Percentiles rank a stretch among this genome's conserved stretches.
These are phyloP conservation scores for Penstemon barbatus DNA, from an alignment of 257 asterid species.

Conservation along the genomic window DNA sequence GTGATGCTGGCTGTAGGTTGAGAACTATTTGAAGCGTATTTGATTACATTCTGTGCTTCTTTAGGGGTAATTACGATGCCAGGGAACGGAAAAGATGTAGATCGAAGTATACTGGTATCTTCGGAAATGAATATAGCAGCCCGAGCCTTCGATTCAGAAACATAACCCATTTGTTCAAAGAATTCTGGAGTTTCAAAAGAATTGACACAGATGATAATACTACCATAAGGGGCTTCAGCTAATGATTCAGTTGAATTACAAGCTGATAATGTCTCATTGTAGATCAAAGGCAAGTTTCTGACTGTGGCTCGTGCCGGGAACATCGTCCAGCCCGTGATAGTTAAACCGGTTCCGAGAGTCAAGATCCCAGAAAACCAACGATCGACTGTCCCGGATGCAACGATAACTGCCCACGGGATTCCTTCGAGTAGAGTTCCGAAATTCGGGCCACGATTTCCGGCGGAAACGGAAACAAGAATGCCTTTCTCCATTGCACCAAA, in stretches of 20 bases:
- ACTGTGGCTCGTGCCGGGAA: slow-evolving; percentile 40
- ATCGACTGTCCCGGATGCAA: slow-evolving; percentile 54
- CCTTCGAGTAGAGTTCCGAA: slow-evolving; percentile 42
- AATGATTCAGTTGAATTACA: slow-evolving; percentile 40
- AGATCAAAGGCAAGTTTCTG: slow-evolving; percentile 39
- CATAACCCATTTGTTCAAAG: slow-evolving; percentile 20
- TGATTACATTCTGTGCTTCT: slow-evolving; percentile 36
- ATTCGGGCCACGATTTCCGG: slow-evolving; percentile 45
- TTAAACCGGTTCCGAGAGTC: slow-evolving; percentile 36
- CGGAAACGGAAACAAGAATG: slow-evolving; percentile 57
- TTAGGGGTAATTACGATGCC: slow-evolving; percentile 45
- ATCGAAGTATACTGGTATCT: slow-evolving; percentile 27
- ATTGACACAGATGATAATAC: slow-evolving; percentile 39
- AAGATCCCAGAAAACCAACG: slow-evolving; percentile 48
- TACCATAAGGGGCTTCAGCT: slow-evolving; percentile 23
- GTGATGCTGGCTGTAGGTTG: slow-evolving; percentile 43
- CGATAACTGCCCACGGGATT: slow-evolving; percentile 59
- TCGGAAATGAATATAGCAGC: slow-evolving; percentile 50
- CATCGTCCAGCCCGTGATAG: slow-evolving; percentile 48
- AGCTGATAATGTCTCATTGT: slow-evolving; percentile 39
- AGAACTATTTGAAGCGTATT: slow-evolving; percentile 31
- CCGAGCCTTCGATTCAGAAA: slow-evolving; percentile 23
- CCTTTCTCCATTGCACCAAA: slow-evolving; percentile 69
- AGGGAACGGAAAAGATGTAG: slow-evolving; percentile 31
- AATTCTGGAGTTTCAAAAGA: slow-evolving; percentile 25